Conservation (phyloP, 1,139 yeast species). For the Hansenula lynferdii region DNA sequence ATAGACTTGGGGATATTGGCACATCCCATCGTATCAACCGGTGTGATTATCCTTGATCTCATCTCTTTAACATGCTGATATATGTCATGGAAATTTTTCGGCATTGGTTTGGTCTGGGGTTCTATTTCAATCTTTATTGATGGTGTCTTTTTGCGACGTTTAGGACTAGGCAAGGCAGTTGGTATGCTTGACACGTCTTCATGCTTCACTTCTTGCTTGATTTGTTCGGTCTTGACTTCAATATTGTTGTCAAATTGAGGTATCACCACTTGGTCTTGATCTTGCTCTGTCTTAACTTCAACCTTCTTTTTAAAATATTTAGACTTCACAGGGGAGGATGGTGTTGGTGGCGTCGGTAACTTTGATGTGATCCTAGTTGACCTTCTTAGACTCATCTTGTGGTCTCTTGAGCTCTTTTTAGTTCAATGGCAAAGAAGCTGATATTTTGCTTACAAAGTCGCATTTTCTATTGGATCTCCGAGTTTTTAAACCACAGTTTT, state of each 20-base stretch:
- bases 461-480: neutral
- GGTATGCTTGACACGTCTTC: neutral
- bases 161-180: neutral
- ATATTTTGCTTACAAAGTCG: neutral
- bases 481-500: neutral
- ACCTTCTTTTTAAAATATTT: neutral
- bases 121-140: neutral
- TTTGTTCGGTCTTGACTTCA: neutral
- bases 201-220: neutral
- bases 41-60: conserved; percentile 62
- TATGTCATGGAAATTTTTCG: conserved; percentile 47
- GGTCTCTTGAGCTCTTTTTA: neutral
- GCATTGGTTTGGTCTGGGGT: conserved; percentile 24
- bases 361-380: neutral
- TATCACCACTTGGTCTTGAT: neutral
- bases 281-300: neutral
- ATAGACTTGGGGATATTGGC: conserved; percentile 60
- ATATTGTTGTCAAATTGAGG: neutral
- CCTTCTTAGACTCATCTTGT: neutral
- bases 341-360: neutral
- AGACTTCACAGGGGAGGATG: neutral
- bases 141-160: neutral
- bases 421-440: neutral
- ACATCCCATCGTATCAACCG: conserved; percentile 90
- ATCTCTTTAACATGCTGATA: conserved; percentile 60